Evolutionary conservation across 306 rosid genomes (phyloP).

Genomic region (Medicago truncatula): MtrunA17r5.0-ANR NC_053042.1:14332001-14332500

Average conservation of each 20-base stretch:
- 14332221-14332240: slow-evolving; percentile 9
- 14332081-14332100: slow-evolving; percentile 8
- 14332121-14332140: background rate
- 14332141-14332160: slow-evolving; percentile 2
- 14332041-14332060: background rate
- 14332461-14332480: slow-evolving; percentile 92
- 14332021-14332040: background rate
- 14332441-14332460: slow-evolving; percentile 98
- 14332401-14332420: slow-evolving; percentile 70
- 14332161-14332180: slow-evolving; percentile 11
- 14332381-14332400: slow-evolving; percentile 14
- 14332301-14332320: slow-evolving; percentile 30
- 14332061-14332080: background rate
- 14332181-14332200: slow-evolving; percentile 30
- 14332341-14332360: slow-evolving; percentile 11
- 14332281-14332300: slow-evolving; percentile 23
- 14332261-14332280: slow-evolving; percentile 24
- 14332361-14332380: slow-evolving; percentile 21
- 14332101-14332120: background rate
- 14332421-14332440: slow-evolving; percentile 75
- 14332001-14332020: background rate
- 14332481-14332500: slow-evolving; percentile 89
- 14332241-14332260: slow-evolving; percentile 5
- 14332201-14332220: slow-evolving; percentile 22
- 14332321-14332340: slow-evolving; percentile 31